Base-by-base conservation (phyloP, 2,329 filamentous ascomycete species). In the Knufia fluminis region DNA sequence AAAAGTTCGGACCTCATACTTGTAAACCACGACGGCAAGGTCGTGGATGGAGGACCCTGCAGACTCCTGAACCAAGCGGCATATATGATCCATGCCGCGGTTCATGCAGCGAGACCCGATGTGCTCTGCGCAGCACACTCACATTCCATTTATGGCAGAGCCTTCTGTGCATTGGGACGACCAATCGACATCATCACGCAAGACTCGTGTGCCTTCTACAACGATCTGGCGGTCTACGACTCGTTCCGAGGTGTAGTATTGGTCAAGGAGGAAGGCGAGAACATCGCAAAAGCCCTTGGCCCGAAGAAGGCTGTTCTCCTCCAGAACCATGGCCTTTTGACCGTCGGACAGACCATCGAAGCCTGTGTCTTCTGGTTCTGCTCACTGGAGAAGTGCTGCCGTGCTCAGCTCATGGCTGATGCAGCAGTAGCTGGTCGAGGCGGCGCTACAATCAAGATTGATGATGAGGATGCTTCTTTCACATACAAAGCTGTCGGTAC, bases 1-100 rank as follows among this genome's bases (percentile, higher is more conserved):
- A 82, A 78, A 50, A 72, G 74, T 0, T 81, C 78, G 0, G 80
- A 86, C 55, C 71, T 86, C n/a, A 83, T 86, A 48, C 77, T 75
- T 14, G 81, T 86, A 1, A 72, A 82, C 57, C 71, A 78, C 45
- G 62, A 73, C 0, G 82, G 82, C 1, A 66, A 77, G 20, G 73
- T 85, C 20, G 75, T 86, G 26, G 81, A 78, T 9, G 81, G 82
- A 2, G 82, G 81, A 0, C 60, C 65, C 1, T 65, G 68, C 4
- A 61, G 68, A 10, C 58, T 70, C 42, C 59, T 77, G 42, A 77
- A 77, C 45, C 65, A 65, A 2, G 71, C 71, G 3, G 70, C 68
- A 0, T 76, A 73, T 57, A 72, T 74, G 68, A 76, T 76, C 49
- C 73, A 75, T 56, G 63, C 66, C 2, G 74, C 72, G 3, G 71